These are phyloP conservation scores for Terfezia boudieri DNA, from an alignment of 495 filamentous ascomycete species.

Conservation along the genomic window DNA sequence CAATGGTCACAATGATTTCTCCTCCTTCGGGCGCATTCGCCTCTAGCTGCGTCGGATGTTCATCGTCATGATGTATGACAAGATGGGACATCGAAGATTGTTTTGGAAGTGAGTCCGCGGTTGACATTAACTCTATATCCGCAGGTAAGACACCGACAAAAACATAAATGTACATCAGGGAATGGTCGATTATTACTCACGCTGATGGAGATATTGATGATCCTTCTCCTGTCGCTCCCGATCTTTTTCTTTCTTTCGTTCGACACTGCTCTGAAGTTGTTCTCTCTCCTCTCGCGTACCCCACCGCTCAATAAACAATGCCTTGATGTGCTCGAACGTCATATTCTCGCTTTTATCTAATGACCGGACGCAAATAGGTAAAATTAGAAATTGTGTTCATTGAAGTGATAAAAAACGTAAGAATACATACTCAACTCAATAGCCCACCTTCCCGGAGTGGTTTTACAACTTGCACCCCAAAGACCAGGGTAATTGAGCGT, in stretches of 20 bases:
- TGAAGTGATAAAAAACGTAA: too few species aligned
- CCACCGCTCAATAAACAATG: not conserved
- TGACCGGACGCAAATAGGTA: too few species aligned
- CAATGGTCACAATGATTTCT: too few species aligned
- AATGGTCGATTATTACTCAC: conserved; percentile 11
- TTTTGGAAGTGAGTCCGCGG: not conserved
- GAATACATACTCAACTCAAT: too few species aligned
- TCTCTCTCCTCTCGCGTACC: not conserved
- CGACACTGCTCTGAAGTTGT: too few species aligned
- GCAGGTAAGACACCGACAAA: not conserved
- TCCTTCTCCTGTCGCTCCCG: not conserved
- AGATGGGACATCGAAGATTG: conserved; percentile 3
- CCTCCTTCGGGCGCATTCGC: too few species aligned
- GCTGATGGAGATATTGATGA: conserved; percentile 3
- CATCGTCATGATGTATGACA: not conserved
- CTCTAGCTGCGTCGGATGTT: not conserved
- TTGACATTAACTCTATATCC: not conserved
- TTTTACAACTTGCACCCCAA: too few species aligned
- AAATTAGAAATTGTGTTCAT: too few species aligned
- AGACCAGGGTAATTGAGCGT: too few species aligned
- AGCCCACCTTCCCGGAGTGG: not conserved
- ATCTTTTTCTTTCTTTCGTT: not conserved
- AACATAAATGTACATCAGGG: conserved; percentile 8
- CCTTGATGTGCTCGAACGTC: not conserved
- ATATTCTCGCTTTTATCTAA: too few species aligned